These are phyloP conservation scores for Croton setiger DNA, from an alignment of 441 rosid species.

Conservation along the genomic window DNA sequence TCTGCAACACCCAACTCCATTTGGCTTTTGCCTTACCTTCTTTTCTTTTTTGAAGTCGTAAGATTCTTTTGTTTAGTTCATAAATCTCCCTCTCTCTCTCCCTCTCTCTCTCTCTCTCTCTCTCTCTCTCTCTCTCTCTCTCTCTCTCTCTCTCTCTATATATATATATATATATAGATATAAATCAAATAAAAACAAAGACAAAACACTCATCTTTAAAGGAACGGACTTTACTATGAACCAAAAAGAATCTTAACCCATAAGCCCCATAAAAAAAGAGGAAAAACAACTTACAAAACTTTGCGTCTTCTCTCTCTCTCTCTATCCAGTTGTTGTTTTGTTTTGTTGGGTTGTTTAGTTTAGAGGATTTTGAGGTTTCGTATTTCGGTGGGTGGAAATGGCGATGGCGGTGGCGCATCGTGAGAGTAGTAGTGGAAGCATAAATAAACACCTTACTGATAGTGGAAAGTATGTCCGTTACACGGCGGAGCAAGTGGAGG, in stretches of 20 bases:
- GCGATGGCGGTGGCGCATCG: conserved; percentile 80
- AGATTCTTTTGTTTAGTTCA: conserved; percentile 17
- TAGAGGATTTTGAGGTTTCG: conserved; percentile 7
- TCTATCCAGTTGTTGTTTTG: neutral
- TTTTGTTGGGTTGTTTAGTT: neutral
- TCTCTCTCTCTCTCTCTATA: conserved; percentile 13
- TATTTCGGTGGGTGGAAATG: conserved; percentile 31
- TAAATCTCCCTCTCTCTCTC: conserved; percentile 17
- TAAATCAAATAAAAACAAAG: neutral
- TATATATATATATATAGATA: no score
- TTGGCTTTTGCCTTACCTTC: conserved; percentile 9
- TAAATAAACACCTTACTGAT: conserved; percentile 68
- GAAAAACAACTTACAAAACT: conserved; percentile 16
- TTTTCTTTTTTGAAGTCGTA: conserved; percentile 7
- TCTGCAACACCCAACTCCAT: conserved; percentile 9
- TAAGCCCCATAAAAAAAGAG: conserved; percentile 15
- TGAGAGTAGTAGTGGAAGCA: conserved; percentile 78
- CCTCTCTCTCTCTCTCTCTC: no score
- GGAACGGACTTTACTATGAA: conserved; percentile 35
- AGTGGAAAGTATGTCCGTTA: conserved; percentile 93
- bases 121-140: conserved; percentile 18
- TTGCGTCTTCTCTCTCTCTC: conserved; percentile 4
- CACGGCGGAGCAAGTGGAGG: conserved; percentile 99
- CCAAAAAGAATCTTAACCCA: conserved; percentile 23
- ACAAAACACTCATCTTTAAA: conserved; percentile 10